Evolutionary conservation across 768 basidiomycete genomes (phyloP), one percentile per base, ranked within the genome.

Genomic region (Boletellus ananas): DNA sequence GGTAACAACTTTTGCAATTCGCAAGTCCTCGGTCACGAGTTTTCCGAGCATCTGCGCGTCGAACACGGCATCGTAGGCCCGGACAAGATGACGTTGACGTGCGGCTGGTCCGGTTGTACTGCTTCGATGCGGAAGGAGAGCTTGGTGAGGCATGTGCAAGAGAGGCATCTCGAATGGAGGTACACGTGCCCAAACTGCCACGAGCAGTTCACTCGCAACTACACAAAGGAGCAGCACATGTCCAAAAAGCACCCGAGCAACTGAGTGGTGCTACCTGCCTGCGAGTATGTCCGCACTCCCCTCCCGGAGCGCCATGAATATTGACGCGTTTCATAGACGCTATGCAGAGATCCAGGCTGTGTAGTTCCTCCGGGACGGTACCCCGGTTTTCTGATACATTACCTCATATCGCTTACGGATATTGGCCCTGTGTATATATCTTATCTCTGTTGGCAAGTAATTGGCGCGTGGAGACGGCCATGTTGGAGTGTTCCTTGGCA

Each of bases 41-140:
- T 67, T 23, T 9, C 65, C 16, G 56, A 53, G 0, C 66, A 67
- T 43, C 33, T 67, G 12, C 58, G 67, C 11, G 4, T 29, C 20
- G 5, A 0, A 14, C 66, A 67, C 12, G 55, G 56, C 12, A 14
- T 69, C 21, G 2, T n/a, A 1, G 65, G 58, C 8, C 14, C 56
- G 16, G 66, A 63, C 0, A 39, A 48, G 16, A 2, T 35, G 9
- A 0, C 0, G 0, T 0, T 69, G 12, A 27, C 0, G 1, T 67
- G 67, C 9, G 23, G 7, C 27, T 69, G 66, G 66, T 3, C 9
- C 17, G 40, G 34, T 10, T 69, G 66, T 25, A 18, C 3, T 3
- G 0, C 23, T 10, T 44, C 39, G 0, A 61, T 69, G 63, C 69
- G 52, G 20, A 67, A 45, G 35, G 65, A 67, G 49, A 65, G 67